Conservation (phyloP, 2,329 filamentous ascomycete species). For the Xylaria sp. region DNA sequence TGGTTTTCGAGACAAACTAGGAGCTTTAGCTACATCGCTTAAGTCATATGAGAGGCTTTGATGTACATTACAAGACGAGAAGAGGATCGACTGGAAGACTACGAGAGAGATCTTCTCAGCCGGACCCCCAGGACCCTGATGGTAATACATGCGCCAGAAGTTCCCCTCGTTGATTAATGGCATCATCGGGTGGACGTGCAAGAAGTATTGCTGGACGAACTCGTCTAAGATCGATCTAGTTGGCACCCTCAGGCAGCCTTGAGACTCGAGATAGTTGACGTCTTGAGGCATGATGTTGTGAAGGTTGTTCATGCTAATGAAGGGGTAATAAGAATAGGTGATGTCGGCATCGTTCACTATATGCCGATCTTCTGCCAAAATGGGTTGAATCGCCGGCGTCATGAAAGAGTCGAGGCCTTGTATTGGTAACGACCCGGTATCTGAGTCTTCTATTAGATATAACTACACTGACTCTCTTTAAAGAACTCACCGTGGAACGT, state of each 20-base stretch:
- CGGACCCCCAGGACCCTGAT: constrained; percentile 25
- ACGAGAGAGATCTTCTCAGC: constrained; percentile 45
- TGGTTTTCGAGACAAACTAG: constrained; percentile 44
- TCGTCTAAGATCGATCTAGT: constrained; percentile 46
- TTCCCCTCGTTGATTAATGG: constrained; percentile 50
- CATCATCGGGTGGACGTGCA: constrained; percentile 50
- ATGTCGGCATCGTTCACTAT: constrained; percentile 37
- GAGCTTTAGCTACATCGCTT: constrained; percentile 1
- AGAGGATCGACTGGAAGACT: constrained; percentile 49
- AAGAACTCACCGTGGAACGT: constrained; percentile 24
- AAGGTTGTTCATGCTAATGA: constrained; percentile 44
- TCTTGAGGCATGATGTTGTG: constrained; percentile 48
- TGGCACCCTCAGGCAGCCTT: constrained; percentile 51
- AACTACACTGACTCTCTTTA: background rate
- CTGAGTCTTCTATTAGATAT: constrained; percentile 13
- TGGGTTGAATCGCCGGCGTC: constrained; percentile 21
- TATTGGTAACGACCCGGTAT: constrained; percentile 22
- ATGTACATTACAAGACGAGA: constrained; percentile 46
- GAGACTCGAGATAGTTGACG: constrained; percentile 49
- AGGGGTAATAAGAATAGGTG: constrained; percentile 49
- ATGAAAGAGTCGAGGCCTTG: constrained; percentile 27
- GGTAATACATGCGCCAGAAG: constrained; percentile 50
- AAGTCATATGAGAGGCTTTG: background rate
- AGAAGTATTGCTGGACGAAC: constrained; percentile 52
- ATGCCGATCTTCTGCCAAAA: constrained; percentile 36